Evolutionary conservation across 176 grass and related monocot species (phyloP).

Genomic region (Triticum urartu): DNA sequence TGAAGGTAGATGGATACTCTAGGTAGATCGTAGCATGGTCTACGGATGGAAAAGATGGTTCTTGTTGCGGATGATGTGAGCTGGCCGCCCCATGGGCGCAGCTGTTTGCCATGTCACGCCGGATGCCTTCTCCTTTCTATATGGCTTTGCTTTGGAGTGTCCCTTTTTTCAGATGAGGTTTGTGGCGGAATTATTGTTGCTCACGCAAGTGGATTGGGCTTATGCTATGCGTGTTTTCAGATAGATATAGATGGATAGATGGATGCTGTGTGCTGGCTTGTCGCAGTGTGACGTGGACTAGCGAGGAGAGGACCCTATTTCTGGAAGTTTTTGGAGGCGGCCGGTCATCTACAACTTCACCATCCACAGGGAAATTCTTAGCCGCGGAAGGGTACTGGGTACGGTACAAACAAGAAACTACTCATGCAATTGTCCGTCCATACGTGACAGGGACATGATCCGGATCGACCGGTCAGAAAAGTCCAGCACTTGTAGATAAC

Average conservation of each 20-base stretch:
- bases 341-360: background rate
- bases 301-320: background rate
- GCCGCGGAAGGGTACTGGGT: background rate
- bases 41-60: background rate
- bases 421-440: background rate
- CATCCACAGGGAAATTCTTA: background rate
- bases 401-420: background rate
- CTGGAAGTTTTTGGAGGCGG: background rate
- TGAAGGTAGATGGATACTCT: background rate
- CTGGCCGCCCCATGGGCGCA: background rate
- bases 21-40: background rate
- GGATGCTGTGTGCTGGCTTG: background rate
- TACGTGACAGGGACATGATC: background rate
- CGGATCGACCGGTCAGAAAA: conserved; percentile 5
- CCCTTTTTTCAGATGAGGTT: background rate
- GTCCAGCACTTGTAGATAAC: background rate
- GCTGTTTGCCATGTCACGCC: conserved; percentile 28
- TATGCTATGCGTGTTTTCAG: conserved; percentile 1
- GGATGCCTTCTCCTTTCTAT: background rate
- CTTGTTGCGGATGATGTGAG: conserved; percentile 17
- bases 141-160: background rate
- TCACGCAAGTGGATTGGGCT: background rate
- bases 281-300: background rate
- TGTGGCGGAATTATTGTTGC: background rate
- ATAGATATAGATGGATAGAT: background rate